Conservation (phyloP, 768 basidiomycete genomes). For the Xerocomus spinulosus region DNA sequence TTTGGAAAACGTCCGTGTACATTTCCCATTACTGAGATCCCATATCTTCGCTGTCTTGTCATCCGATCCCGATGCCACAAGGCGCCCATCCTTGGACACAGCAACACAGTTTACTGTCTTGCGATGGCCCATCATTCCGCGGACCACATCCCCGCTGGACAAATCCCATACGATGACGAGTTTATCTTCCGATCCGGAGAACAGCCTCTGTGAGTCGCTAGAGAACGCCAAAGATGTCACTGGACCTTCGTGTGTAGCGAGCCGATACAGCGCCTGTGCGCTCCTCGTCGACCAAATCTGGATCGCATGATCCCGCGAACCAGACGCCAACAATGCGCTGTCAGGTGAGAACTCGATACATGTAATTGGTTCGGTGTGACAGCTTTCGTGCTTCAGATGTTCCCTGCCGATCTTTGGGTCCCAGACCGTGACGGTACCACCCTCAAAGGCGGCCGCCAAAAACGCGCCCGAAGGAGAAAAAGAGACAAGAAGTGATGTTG, state of each 20-base stretch:
- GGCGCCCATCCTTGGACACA: neutral
- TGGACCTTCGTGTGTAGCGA: conserved; percentile 13
- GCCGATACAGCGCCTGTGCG: conserved; percentile 7
- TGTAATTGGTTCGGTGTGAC: conserved; percentile 4
- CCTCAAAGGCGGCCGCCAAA: conserved; percentile 7
- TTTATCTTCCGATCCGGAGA: conserved; percentile 25
- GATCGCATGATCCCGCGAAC: conserved; percentile 6
- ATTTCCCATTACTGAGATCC: conserved; percentile 16
- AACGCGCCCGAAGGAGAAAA: conserved; percentile 11
- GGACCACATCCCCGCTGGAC: conserved; percentile 10
- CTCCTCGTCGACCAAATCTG: conserved; percentile 23
- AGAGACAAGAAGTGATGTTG: conserved; percentile 6
- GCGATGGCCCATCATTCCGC: conserved; percentile 17
- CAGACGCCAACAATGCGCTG: conserved; percentile 7
- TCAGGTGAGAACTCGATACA: conserved; percentile 12
- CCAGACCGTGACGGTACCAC: conserved; percentile 9
- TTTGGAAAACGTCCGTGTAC: conserved; percentile 9
- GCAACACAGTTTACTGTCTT: conserved; percentile 1
- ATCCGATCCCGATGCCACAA: conserved; percentile 22
- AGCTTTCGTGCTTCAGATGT: conserved; percentile 3
- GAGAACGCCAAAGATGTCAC: conserved; percentile 23
- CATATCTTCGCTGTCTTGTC: conserved; percentile 25
- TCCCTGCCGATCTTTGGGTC: conserved; percentile 12
- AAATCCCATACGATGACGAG: conserved; percentile 23
- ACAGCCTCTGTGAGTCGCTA: conserved; percentile 11